These are phyloP conservation scores for Serendipita sp. DNA, from an alignment of 768 basidiomycete species.

Conservation along the genomic window DNA sequence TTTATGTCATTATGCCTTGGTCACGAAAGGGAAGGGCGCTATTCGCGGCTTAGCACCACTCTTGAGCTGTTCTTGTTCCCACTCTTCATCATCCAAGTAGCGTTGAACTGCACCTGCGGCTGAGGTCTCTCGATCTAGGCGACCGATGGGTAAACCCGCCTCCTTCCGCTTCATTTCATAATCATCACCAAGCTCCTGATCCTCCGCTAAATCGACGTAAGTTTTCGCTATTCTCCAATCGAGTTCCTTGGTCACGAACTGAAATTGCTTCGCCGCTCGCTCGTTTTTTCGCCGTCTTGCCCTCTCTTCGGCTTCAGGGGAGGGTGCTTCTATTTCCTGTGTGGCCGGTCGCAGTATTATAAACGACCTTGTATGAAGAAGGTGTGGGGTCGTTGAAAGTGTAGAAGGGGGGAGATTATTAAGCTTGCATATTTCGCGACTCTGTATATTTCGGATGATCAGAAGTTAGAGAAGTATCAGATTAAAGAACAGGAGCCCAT, in stretches of 20 bases:
- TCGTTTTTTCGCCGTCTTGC: conserved; percentile 26
- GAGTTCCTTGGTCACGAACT: conserved; percentile 49
- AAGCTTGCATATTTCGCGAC: conserved; percentile 42
- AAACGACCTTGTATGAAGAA: conserved; percentile 50
- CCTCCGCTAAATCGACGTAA: conserved; percentile 52
- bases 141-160: conserved; percentile 10
- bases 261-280: conserved; percentile 43
- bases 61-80: conserved; percentile 28
- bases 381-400: conserved; percentile 52
- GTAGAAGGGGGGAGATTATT: conserved; percentile 53
- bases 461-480: conserved; percentile 3
- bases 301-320: conserved; percentile 24
- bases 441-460: conserved; percentile 21
- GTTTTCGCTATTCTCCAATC: conserved; percentile 52
- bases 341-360: conserved; percentile 36
- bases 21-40: conserved; percentile 11
- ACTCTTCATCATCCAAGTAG: conserved; percentile 55
- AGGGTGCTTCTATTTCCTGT: conserved; percentile 15
- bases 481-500: conserved; percentile 21
- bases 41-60: conserved; percentile 9
- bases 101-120: conserved; percentile 38
- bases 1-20: conserved; percentile 7
- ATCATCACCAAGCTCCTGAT: conserved; percentile 12
- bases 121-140: conserved; percentile 15
- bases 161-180: not conserved